Evolutionary conservation across 2,329 filamentous ascomycete species (phyloP).

Genomic region (Epichloe gansuensis): DNA sequence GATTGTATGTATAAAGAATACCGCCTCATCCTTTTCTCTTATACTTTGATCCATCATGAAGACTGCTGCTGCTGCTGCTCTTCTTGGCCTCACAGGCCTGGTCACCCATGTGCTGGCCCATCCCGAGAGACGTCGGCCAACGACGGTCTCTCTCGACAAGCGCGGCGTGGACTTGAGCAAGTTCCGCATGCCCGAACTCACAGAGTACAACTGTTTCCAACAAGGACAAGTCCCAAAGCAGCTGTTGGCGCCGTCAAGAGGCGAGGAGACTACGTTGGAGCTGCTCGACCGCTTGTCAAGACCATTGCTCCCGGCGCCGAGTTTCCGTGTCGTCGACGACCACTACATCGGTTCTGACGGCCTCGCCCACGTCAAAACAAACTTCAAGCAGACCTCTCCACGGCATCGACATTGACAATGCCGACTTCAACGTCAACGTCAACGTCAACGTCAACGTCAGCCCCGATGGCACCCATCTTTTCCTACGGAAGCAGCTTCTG

Average conservation of each 20-base stretch:
- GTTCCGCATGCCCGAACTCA: slow-evolving; percentile 19
- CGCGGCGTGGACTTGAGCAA: slow-evolving; percentile 21
- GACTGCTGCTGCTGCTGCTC: slow-evolving; percentile 15
- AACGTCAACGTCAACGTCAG: slow-evolving; percentile 49
- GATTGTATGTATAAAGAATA: background rate
- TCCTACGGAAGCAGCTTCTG: slow-evolving; percentile 40
- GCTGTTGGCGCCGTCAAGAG: slow-evolving; percentile 13
- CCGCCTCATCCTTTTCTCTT: background rate
- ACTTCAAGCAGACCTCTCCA: slow-evolving; percentile 46
- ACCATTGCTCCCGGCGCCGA: slow-evolving; percentile 20
- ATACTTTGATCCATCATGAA: slow-evolving; percentile 15
- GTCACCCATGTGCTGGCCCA: slow-evolving; percentile 20
- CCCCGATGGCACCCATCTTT: slow-evolving; percentile 39
- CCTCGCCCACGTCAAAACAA: slow-evolving; percentile 34
- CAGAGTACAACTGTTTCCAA: slow-evolving; percentile 17
- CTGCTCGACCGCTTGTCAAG: slow-evolving; percentile 32
- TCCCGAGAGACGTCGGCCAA: slow-evolving; percentile 16
- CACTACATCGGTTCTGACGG: slow-evolving; percentile 42
- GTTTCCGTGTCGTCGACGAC: slow-evolving; percentile 41
- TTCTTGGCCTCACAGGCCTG: slow-evolving; percentile 22
- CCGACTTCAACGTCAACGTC: slow-evolving; percentile 48
- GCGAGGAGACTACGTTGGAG: slow-evolving; percentile 27
- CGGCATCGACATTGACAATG: slow-evolving; percentile 47
- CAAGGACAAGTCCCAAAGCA: slow-evolving; percentile 9
- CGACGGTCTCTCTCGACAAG: slow-evolving; percentile 12